Evolutionary conservation across 2,329 filamentous ascomycete species (phyloP), one percentile per base, ranked within the genome.

Genomic region (Ophiostoma pallidulum): DNA sequence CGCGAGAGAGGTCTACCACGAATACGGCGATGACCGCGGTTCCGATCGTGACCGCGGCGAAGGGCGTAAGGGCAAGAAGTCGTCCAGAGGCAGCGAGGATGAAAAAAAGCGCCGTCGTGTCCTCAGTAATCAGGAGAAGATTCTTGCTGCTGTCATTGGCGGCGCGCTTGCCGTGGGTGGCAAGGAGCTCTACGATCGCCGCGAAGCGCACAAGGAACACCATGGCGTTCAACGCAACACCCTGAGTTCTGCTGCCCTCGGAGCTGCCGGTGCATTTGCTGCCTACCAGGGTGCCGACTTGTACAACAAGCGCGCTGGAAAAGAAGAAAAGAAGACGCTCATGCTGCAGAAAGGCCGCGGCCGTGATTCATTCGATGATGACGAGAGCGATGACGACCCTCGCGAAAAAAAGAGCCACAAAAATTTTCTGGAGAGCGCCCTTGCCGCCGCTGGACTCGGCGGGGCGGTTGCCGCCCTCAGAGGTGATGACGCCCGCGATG

Each of bases 181-280:
- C 43, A 83, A 84, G 63, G 80, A 84, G 59, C 62, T 82, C 4
- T 83, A 73, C 60, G 79, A 84, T 57, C 78, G 79, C 51, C 74
- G 68, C 54, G 75, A 82, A 57, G 77, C 72, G 52, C 73, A 70
- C 54, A 61, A 72, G 47, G 69, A 75, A 4, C 66, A 70, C 47
- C 50, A 50, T 28, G 36, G 74, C 0, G 64, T 79, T 26, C 67
- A 80, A 38, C 74, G 79, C 53, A 82, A 81, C 57, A 59, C 75
- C 19, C 66, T 81, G 14, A 72, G 74, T 24, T 76, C 77, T 10
- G 78, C 75, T 28, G 79, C 78, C 19, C 66, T 82, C 6, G 79
- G 78, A 19, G 79, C 78, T 16, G 78, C 78, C 40, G 80, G 80
- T 22, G 80, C 79, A 7, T 64, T 82, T 41, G 80, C 77, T 19